Conservation (phyloP, 768 basidiomycete species). For the Pholiota conissans region DNA sequence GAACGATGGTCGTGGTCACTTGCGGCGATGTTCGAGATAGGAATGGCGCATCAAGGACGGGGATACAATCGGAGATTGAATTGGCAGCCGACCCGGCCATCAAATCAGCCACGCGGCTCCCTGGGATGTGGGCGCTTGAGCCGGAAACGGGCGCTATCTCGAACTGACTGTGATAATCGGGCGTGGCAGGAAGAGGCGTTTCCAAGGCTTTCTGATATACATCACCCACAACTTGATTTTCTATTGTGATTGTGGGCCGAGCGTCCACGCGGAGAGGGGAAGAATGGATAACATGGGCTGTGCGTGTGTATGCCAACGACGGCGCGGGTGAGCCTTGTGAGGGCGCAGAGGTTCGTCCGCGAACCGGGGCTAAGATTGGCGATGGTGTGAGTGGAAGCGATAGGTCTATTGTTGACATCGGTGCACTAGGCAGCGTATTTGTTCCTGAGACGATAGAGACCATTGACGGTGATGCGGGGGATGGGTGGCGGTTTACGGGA, state of each 20-base stretch:
- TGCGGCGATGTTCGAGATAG: conserved; percentile 2
- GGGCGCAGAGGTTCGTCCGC: conserved; percentile 25
- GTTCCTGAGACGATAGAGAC: background rate
- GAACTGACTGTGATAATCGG: conserved; percentile 24
- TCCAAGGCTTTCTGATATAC: conserved; percentile 33
- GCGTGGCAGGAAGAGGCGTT: conserved; percentile 39
- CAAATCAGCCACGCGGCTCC: background rate
- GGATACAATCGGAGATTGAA: conserved; percentile 1
- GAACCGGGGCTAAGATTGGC: conserved; percentile 31
- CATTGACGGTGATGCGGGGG: conserved; percentile 7
- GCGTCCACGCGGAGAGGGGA: conserved; percentile 31
- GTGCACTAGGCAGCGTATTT: conserved; percentile 10
- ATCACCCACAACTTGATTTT: conserved; percentile 16
- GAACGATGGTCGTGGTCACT: conserved; percentile 1
- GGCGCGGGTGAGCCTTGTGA: conserved; percentile 18
- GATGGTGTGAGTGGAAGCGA: conserved; percentile 17
- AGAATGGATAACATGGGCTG: conserved; percentile 17
- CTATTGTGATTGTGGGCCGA: conserved; percentile 14
- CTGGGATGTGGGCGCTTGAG: background rate
- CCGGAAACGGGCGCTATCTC: conserved; percentile 4
- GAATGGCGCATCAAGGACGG: conserved; percentile 5
- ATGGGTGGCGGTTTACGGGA: conserved; percentile 15
- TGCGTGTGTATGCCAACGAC: conserved; percentile 17
- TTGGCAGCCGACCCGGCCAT: background rate
- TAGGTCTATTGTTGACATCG: background rate